These are phyloP conservation scores for Maudiozyma humilis DNA, from an alignment of 1,139 yeast species.

Conservation along the genomic window DNA sequence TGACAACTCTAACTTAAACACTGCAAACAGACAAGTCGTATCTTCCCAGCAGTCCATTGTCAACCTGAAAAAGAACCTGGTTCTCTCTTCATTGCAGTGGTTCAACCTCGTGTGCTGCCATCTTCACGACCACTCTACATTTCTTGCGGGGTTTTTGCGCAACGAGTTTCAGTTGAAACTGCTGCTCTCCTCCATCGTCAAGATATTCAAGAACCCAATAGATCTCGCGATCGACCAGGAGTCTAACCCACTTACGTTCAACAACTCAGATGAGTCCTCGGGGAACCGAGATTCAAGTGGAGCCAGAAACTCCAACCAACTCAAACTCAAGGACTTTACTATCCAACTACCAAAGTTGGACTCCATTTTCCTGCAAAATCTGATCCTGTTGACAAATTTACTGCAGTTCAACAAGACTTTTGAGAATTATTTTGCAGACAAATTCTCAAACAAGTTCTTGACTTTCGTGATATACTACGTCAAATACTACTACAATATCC, in stretches of 20 bases:
- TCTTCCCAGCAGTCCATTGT: conserved; percentile 21
- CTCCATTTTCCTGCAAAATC: conserved; percentile 46
- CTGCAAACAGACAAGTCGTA: not conserved
- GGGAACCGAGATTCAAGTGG: not conserved
- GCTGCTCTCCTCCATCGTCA: conserved; percentile 40
- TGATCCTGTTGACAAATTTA: conserved; percentile 67
- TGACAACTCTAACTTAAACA: not conserved
- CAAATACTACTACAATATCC: conserved; percentile 39
- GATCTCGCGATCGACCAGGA: conserved; percentile 34
- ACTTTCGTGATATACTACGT: conserved; percentile 52
- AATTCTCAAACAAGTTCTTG: conserved; percentile 47
- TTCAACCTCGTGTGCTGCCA: conserved; percentile 46
- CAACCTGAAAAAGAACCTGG: conserved; percentile 46
- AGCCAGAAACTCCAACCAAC: not conserved
- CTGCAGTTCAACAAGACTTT: conserved; percentile 60
- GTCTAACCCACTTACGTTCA: conserved; percentile 30
- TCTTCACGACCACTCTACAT: conserved; percentile 36
- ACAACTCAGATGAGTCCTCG: not conserved
- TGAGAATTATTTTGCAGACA: conserved; percentile 40
- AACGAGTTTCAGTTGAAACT: conserved; percentile 47
- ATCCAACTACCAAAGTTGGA: conserved; percentile 35
- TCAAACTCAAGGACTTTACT: conserved; percentile 1
- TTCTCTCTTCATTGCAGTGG: conserved; percentile 53
- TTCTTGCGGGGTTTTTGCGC: conserved; percentile 38
- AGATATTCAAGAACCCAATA: conserved; percentile 42